Evolutionary conservation across 768 basidiomycete species (phyloP).

Genomic region (Pleurotus citrinopileatus): DNA sequence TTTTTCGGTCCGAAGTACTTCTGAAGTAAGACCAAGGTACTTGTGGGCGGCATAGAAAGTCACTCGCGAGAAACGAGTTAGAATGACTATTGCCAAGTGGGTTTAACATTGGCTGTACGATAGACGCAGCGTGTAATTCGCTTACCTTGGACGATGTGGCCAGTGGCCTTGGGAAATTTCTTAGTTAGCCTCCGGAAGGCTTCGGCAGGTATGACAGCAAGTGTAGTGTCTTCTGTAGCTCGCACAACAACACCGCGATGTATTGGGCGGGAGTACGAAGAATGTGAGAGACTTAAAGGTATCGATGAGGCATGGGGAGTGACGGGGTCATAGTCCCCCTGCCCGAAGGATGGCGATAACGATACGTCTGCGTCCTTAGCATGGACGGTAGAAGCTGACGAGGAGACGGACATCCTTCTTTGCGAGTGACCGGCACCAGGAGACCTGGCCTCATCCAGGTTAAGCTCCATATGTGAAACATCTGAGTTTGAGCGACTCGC

Average conservation of each 20-base stretch:
- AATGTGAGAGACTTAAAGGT: constrained; percentile 7
- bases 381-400: constrained; percentile 69
- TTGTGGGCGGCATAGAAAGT: constrained; percentile 98
- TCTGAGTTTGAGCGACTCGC: constrained; percentile 56
- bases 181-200: constrained; percentile 93
- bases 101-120: neutral
- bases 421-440: constrained; percentile 16
- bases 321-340: constrained; percentile 12
- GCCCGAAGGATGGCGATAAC: constrained; percentile 23
- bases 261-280: constrained; percentile 29
- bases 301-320: constrained; percentile 7
- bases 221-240: constrained; percentile 89
- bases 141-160: constrained; percentile 91
- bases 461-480: constrained; percentile 57
- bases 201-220: constrained; percentile 98
- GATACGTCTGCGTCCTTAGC: constrained; percentile 25
- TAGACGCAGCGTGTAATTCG: neutral
- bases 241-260: constrained; percentile 84
- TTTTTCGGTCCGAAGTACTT: constrained; percentile 95
- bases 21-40: constrained; percentile 91
- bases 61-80: constrained; percentile 94
- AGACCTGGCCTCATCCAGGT: constrained; percentile 20
- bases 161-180: constrained; percentile 95
- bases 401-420: constrained; percentile 53
- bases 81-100: constrained; percentile 59